Percentiles rank a stretch among this genome's conserved stretches.
Evolutionary conservation across 2,329 filamentous ascomycete species (phyloP).

Genomic region (Bisporella sp.): DNA sequence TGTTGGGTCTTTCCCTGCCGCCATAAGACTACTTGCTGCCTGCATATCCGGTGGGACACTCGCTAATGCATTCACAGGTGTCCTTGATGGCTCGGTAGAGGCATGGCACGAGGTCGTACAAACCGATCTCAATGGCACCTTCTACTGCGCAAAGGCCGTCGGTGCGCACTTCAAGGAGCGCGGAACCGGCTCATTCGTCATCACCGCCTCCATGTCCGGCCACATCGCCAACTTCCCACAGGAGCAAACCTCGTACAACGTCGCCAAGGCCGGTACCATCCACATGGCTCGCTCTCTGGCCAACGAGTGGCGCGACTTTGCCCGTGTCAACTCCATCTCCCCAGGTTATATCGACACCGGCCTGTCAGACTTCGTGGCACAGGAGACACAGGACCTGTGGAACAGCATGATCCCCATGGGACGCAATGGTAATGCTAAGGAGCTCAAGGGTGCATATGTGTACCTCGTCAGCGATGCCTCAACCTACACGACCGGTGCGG

Average conservation of each 20-base stretch:
- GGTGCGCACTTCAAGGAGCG: constrained; percentile 61
- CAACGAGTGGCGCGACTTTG: constrained; percentile 65
- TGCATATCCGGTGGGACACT: neutral
- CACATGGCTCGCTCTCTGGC: constrained; percentile 57
- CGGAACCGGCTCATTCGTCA: constrained; percentile 56
- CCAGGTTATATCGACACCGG: constrained; percentile 65
- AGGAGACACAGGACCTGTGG: constrained; percentile 51
- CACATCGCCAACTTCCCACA: constrained; percentile 52
- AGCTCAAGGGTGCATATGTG: constrained; percentile 52
- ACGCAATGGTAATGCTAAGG: constrained; percentile 53
- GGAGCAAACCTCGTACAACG: constrained; percentile 59
- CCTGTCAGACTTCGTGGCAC: constrained; percentile 52
- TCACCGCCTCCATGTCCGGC: constrained; percentile 56
- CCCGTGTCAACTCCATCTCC: constrained; percentile 61
- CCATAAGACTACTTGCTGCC: neutral
- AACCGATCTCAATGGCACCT: constrained; percentile 59
- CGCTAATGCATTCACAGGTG: constrained; percentile 14
- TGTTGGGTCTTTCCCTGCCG: neutral
- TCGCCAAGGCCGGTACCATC: constrained; percentile 60
- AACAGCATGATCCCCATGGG: constrained; percentile 53
- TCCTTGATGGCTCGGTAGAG: constrained; percentile 60
- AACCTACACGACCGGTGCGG: constrained; percentile 41
- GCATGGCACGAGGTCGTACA: constrained; percentile 60
- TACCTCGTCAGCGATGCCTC: constrained; percentile 39
- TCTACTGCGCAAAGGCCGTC: constrained; percentile 61